Conservation (phyloP, 2,329 filamentous ascomycete genomes). For the Alternaria conjuncta region DNA sequence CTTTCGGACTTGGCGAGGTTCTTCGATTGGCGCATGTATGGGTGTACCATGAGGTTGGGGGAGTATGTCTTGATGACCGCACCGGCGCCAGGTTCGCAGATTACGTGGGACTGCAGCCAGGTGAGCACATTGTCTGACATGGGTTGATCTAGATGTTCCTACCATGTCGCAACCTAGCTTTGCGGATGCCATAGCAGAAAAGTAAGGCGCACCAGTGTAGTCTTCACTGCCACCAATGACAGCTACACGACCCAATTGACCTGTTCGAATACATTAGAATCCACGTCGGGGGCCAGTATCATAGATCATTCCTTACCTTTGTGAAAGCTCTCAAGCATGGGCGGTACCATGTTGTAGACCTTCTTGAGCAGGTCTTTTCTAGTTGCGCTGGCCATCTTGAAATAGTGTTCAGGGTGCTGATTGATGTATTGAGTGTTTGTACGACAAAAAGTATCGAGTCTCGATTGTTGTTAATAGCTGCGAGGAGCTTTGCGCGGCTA, state of each 20-base stretch:
- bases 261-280: slow-evolving; percentile 55
- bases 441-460: not conserved
- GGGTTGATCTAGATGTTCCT: slow-evolving; percentile 20
- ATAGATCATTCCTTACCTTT: slow-evolving; percentile 69
- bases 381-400: slow-evolving; percentile 59
- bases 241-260: slow-evolving; percentile 87
- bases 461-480: slow-evolving; percentile 4
- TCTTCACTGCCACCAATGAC: slow-evolving; percentile 96
- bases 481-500: slow-evolving; percentile 10
- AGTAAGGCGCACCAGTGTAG: slow-evolving; percentile 97
- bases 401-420: not conserved
- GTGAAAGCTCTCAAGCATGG: slow-evolving; percentile 94
- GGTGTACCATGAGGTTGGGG: slow-evolving; percentile 98
- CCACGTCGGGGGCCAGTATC: not conserved
- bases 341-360: slow-evolving; percentile 89
- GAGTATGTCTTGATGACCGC: slow-evolving; percentile 96
- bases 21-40: slow-evolving; percentile 83
- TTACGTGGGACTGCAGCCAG: slow-evolving; percentile 76
- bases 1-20: slow-evolving; percentile 62
- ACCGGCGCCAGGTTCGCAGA: slow-evolving; percentile 87
- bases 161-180: slow-evolving; percentile 91
- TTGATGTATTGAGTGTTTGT: not conserved
- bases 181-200: slow-evolving; percentile 96
- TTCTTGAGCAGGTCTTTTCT: slow-evolving; percentile 79
- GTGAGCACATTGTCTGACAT: slow-evolving; percentile 21